phyloP scores from a whole-genome alignment of 2,329 filamentous ascomycete genomes.

The Akanthomyces lecanii region DNA sequence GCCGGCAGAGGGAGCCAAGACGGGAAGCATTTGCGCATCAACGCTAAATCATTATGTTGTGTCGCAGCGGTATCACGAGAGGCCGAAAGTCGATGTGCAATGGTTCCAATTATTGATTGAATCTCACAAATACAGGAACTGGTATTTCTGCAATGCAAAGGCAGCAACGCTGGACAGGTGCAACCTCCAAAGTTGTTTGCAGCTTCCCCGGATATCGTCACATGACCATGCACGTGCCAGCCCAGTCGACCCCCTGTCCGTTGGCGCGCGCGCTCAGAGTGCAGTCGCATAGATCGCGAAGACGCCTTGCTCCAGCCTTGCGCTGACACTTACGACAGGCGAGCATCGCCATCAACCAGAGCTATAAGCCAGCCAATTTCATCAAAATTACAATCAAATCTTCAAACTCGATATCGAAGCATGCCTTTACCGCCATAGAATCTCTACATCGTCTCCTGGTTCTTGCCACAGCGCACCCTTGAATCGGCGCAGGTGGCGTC shows the following conservation, averaged over 20 bases:
- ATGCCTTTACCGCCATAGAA: constrained; percentile 8
- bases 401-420: background rate
- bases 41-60: too few species aligned
- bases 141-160: too few species aligned
- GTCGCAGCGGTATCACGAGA: too few species aligned
- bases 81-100: too few species aligned
- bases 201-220: background rate
- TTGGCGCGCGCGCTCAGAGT: constrained; percentile 1
- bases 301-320: background rate
- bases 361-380: background rate
- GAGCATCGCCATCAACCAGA: constrained; percentile 7
- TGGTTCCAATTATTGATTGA: too few species aligned
- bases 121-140: too few species aligned
- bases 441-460: background rate
- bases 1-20: too few species aligned
- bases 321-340: constrained; percentile 9
- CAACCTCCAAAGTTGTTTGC: too few species aligned
- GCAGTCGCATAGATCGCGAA: constrained; percentile 7
- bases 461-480: background rate
- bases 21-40: too few species aligned
- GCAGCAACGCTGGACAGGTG: too few species aligned
- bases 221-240: constrained; percentile 10
- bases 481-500: constrained; percentile 13
- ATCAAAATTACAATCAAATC: constrained; percentile 6
- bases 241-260: background rate